Evolutionary conservation across 2,329 filamentous ascomycete genomes (phyloP).

Genomic region (Ascochyta clinopodiicola): DNA sequence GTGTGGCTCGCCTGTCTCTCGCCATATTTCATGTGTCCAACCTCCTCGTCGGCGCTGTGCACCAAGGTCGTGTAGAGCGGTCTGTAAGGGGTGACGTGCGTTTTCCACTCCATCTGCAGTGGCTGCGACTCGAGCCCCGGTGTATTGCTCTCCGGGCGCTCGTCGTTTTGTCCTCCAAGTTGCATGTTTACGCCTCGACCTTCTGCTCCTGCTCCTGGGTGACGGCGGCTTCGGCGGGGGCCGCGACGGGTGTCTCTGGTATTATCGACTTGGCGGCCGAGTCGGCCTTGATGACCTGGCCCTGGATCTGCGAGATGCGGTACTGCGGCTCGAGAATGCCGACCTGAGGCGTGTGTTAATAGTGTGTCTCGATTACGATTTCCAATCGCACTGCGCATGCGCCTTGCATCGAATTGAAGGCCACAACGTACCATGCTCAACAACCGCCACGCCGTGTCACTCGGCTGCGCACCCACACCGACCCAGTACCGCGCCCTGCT

Average conservation of each 20-base stretch:
- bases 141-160: background rate
- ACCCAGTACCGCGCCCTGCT: conserved; percentile 91
- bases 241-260: conserved; percentile 16
- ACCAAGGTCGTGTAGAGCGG: no score
- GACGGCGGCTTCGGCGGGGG: conserved; percentile 10
- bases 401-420: background rate
- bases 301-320: conserved; percentile 41
- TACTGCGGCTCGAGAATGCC: conserved; percentile 49
- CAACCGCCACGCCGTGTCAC: conserved; percentile 85
- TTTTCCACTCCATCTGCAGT: no score
- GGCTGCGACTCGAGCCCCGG: no score
- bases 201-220: conserved; percentile 20
- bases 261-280: conserved; percentile 39
- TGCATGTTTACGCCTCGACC: conserved; percentile 3
- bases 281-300: conserved; percentile 40
- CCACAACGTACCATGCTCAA: conserved; percentile 69
- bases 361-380: no score
- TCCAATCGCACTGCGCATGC: no score
- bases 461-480: conserved; percentile 93
- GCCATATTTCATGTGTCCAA: no score
- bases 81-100: no score
- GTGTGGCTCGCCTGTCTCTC: no score
- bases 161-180: background rate
- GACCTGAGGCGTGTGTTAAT: conserved; percentile 24
- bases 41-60: no score